A percentile compares a stretch with the other conserved stretches of the same genome.
Conservation (phyloP, 129 eudicot species). For the Chrysanthemum seticuspe region DNA sequence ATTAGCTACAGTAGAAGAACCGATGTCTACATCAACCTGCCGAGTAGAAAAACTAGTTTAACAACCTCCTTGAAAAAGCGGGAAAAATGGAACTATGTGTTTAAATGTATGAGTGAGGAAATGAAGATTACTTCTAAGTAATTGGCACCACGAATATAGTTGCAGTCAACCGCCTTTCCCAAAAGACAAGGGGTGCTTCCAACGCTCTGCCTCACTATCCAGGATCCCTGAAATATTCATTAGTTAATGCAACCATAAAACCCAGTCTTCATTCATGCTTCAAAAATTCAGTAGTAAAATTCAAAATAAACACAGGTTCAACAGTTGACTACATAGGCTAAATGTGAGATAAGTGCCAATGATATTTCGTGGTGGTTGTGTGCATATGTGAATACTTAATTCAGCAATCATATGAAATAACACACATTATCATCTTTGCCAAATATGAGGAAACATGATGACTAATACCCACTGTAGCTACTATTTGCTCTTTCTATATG, state of each 20-base stretch:
- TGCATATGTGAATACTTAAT: neutral
- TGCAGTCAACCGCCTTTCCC: constrained; percentile 98
- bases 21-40: constrained; percentile 95
- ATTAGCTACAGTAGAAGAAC: constrained; percentile 99
- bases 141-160: constrained; percentile 90
- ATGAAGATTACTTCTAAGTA: constrained; percentile 71
- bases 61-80: neutral
- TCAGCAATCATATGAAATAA: neutral
- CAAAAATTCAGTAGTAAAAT: neutral
- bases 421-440: neutral
- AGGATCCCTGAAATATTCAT: constrained; percentile 71
- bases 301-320: neutral
- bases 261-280: neutral
- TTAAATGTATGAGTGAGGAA: neutral
- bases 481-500: neutral
- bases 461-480: neutral
- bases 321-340: neutral
- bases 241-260: neutral
- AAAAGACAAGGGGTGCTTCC: constrained; percentile 98
- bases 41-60: constrained; percentile 20
- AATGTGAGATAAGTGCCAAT: too few relatives aligned
- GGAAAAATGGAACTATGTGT: neutral
- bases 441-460: neutral
- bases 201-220: constrained; percentile 99
- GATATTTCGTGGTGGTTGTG: neutral